Evolutionary conservation across 768 basidiomycete genomes (phyloP).

Genomic region (Suillus brevipes): DNA sequence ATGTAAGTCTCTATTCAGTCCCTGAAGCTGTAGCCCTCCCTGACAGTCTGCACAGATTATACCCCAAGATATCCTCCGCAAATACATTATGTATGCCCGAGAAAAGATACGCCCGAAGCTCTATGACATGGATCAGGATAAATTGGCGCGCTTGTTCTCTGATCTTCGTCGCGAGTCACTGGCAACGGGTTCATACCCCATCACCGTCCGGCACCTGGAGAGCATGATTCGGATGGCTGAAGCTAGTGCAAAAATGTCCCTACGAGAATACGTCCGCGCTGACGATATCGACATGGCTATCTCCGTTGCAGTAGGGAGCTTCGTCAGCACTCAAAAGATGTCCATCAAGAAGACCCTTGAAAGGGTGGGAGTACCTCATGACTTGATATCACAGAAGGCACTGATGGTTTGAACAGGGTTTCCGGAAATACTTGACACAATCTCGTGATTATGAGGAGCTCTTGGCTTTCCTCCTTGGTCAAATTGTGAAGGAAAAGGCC

Average conservation of each 20-base stretch:
- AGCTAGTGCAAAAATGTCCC: conserved; percentile 97
- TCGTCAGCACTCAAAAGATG: conserved; percentile 96
- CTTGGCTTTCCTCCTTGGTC: conserved; percentile 90
- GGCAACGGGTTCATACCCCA: conserved; percentile 98
- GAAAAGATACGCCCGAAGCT: conserved; percentile 92
- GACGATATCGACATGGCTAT: conserved; percentile 99
- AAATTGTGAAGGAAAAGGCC: conserved; percentile 90
- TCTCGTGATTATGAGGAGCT: conserved; percentile 96
- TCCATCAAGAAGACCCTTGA: conserved; percentile 98
- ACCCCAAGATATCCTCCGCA: conserved; percentile 92
- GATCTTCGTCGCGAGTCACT: conserved; percentile 95
- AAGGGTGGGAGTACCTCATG: conserved; percentile 49
- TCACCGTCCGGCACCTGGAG: conserved; percentile 96
- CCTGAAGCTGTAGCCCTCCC: conserved; percentile 10
- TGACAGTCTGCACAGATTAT: conserved; percentile 64
- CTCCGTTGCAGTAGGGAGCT: conserved; percentile 91
- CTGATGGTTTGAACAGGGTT: conserved; percentile 56
- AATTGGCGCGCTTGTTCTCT: conserved; percentile 89
- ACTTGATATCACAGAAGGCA: not conserved
- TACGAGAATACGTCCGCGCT: conserved; percentile 91
- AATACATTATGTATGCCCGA: conserved; percentile 98
- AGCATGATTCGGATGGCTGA: conserved; percentile 99
- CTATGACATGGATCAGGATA: conserved; percentile 94
- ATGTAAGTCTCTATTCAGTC: conserved; percentile 55
- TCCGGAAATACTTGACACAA: conserved; percentile 96